Evolutionary conservation across 345 rosid genomes (phyloP).

Genomic region (Gossypium longicalyx): DNA sequence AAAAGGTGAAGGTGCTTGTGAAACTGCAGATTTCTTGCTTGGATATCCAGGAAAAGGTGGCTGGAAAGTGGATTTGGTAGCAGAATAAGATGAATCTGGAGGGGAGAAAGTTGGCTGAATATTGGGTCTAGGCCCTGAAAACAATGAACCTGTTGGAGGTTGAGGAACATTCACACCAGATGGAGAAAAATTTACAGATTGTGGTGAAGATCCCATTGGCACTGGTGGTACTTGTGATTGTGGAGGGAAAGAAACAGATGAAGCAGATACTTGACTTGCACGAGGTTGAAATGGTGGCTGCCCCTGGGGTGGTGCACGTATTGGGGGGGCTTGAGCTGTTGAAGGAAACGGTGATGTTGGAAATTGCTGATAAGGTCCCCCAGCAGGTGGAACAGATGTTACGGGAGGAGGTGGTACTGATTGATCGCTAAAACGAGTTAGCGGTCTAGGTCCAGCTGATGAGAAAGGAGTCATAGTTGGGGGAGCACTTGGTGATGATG

Average conservation of each 20-base stretch:
- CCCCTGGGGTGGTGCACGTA: constrained; percentile 39
- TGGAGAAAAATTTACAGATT: constrained; percentile 33
- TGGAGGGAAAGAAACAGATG: constrained; percentile 37
- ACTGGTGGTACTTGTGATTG: constrained; percentile 46
- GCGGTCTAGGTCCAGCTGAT: constrained; percentile 39
- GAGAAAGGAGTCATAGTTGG: constrained; percentile 39
- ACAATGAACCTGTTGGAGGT: constrained; percentile 32
- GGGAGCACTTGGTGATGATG: constrained; percentile 43
- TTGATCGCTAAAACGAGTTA: background rate
- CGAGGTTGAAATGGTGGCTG: constrained; percentile 52
- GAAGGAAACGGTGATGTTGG: constrained; percentile 54
- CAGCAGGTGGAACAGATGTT: constrained; percentile 47
- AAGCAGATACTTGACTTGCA: constrained; percentile 43
- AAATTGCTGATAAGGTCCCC: constrained; percentile 47
- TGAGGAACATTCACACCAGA: constrained; percentile 35
- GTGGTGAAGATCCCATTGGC: constrained; percentile 66
- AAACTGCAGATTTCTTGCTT: constrained; percentile 38
- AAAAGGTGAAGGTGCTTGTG: constrained; percentile 48
- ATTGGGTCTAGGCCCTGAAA: constrained; percentile 38
- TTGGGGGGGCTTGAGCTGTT: constrained; percentile 38
- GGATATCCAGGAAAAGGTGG: constrained; percentile 66
- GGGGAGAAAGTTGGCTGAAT: constrained; percentile 52
- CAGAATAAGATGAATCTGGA: constrained; percentile 35
- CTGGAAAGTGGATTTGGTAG: constrained; percentile 32
- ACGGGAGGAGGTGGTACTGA: constrained; percentile 37